phyloP scores from a whole-genome alignment of 164 flowering plant genomes.

The Paratinospora sagittata region DNA sequence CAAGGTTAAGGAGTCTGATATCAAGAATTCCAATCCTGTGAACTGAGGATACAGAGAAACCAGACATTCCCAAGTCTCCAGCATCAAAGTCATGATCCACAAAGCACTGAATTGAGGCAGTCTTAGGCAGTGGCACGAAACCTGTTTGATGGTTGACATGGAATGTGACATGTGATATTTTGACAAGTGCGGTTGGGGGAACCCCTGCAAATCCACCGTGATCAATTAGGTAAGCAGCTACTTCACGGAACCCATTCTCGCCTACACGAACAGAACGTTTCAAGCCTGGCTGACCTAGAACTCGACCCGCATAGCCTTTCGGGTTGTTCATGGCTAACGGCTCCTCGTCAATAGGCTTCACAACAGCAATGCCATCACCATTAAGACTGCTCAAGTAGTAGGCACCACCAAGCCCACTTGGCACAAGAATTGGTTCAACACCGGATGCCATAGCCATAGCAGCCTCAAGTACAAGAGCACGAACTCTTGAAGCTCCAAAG shows the following conservation, averaged over 20 bases:
- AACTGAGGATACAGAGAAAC: constrained; percentile 63
- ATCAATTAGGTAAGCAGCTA: constrained; percentile 86
- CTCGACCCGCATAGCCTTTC: constrained; percentile 48
- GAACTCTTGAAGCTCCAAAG: constrained; percentile 30
- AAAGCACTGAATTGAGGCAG: constrained; percentile 73
- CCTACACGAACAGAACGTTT: constrained; percentile 57
- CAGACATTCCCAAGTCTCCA: constrained; percentile 70
- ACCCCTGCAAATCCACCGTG: constrained; percentile 69
- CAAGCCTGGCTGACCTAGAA: constrained; percentile 60
- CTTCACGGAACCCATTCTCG: constrained; percentile 71
- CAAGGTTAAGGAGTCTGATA: constrained; percentile 66
- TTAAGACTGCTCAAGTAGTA: constrained; percentile 37
- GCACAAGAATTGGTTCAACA: constrained; percentile 33
- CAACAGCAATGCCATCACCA: constrained; percentile 61
- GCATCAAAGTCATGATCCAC: constrained; percentile 71
- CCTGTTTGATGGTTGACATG: constrained; percentile 21
- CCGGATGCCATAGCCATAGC: constrained; percentile 71
- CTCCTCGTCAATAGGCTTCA: constrained; percentile 73
- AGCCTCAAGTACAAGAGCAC: constrained; percentile 59
- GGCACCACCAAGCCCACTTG: constrained; percentile 75
- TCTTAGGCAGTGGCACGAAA: constrained; percentile 27
- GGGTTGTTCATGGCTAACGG: constrained; percentile 65
- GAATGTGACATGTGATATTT: constrained; percentile 41
- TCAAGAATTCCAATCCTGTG: constrained; percentile 81
- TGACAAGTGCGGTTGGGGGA: constrained; percentile 73